phyloP scores from a whole-genome alignment of 306 rosid species.

The Morella rubra region DNA sequence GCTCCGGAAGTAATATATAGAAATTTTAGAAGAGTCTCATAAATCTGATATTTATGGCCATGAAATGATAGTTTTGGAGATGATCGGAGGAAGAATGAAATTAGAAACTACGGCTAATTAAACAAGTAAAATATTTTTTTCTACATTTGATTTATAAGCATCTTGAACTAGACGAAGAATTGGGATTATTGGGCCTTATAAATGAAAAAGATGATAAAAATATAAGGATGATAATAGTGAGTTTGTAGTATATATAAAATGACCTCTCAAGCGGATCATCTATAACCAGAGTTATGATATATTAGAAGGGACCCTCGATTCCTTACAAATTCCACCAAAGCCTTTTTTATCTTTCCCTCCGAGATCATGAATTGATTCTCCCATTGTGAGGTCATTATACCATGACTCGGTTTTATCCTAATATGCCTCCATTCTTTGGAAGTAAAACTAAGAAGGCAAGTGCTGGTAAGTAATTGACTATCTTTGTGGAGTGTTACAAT shows the following conservation, averaged over 20 bases:
- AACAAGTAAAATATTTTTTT: constrained; percentile 33
- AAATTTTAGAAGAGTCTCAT: constrained; percentile 30
- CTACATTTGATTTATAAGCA: constrained; percentile 36
- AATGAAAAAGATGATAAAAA: constrained; percentile 3
- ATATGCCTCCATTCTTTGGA: too few relatives aligned
- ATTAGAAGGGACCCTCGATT: constrained; percentile 32
- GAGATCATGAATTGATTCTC: not conserved
- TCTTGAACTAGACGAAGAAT: constrained; percentile 20
- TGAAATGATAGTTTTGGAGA: constrained; percentile 46
- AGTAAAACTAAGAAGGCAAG: too few relatives aligned
- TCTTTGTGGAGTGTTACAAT: too few relatives aligned
- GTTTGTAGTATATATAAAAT: constrained; percentile 43
- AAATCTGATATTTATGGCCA: constrained; percentile 43
- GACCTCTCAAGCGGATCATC: constrained; percentile 24
- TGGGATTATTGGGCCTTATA: not conserved
- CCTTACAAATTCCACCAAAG: constrained; percentile 33
- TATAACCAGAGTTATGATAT: constrained; percentile 31
- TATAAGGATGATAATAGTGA: constrained; percentile 20
- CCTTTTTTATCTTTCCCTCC: constrained; percentile 34
- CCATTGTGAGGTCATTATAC: too few relatives aligned
- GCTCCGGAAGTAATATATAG: constrained; percentile 36
- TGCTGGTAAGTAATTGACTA: too few relatives aligned
- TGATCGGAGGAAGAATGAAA: constrained; percentile 40
- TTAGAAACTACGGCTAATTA: constrained; percentile 8
- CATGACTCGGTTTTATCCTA: too few relatives aligned